Conservation (phyloP, 2,329 filamentous ascomycete species). For the Simplicillium sp. region DNA sequence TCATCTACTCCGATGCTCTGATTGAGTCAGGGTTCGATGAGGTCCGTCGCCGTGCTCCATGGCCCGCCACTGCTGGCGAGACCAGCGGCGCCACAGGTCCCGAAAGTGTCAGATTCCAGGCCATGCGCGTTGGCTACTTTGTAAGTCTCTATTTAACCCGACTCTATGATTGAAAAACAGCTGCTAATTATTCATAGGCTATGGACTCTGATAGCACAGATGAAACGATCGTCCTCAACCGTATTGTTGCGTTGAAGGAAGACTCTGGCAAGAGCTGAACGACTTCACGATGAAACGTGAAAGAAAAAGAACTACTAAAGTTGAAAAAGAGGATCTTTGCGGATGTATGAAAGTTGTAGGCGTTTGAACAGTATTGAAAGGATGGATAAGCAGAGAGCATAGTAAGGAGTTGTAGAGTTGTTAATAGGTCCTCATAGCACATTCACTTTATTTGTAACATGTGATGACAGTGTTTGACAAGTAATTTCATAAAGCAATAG, state of each 20-base stretch:
- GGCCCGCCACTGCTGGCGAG: constrained; percentile 67
- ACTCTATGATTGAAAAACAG: neutral
- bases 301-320: neutral
- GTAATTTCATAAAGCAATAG: too few relatives aligned
- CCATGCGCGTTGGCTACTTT: constrained; percentile 75
- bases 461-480: too few relatives aligned
- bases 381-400: too few relatives aligned
- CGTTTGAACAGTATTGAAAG: too few relatives aligned
- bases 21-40: constrained; percentile 74
- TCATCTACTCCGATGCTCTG: constrained; percentile 61
- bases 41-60: constrained; percentile 60
- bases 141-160: constrained; percentile 21
- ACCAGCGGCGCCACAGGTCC: constrained; percentile 48
- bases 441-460: too few relatives aligned
- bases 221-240: constrained; percentile 71
- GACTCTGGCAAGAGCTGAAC: constrained; percentile 49
- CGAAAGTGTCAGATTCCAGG: constrained; percentile 77
- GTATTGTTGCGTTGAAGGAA: constrained; percentile 82
- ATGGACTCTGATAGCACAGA: constrained; percentile 64
- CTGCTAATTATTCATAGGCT: constrained; percentile 23
- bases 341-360: neutral
- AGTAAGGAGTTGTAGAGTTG: too few relatives aligned
- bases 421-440: too few relatives aligned
- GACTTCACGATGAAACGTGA: neutral
- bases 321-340: neutral